These are phyloP conservation scores for Neurospora sp. DNA, from an alignment of 495 filamentous ascomycete genomes.

Conservation along the genomic window DNA sequence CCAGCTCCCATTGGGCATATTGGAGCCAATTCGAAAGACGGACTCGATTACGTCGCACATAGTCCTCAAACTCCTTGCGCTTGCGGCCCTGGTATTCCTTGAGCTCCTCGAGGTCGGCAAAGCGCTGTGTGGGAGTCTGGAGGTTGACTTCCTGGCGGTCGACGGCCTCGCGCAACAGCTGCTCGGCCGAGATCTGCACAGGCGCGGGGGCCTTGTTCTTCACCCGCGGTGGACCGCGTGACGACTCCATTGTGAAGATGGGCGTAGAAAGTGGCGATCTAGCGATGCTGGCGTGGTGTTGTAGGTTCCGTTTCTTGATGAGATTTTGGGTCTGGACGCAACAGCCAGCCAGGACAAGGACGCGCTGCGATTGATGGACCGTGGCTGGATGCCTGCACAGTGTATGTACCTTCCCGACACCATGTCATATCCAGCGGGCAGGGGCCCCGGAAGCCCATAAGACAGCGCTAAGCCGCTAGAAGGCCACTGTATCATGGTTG, in stretches of 20 bases:
- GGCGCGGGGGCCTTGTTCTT: conserved; percentile 92
- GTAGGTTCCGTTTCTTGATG: neutral
- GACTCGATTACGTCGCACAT: conserved; percentile 87
- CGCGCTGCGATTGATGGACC: neutral
- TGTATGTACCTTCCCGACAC: neutral
- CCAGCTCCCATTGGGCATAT: conserved; percentile 94
- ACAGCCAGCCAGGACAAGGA: neutral
- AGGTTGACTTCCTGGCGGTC: conserved; percentile 87
- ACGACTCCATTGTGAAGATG: conserved; percentile 65
- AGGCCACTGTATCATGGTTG: neutral
- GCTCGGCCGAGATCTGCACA: conserved; percentile 88
- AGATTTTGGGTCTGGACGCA: neutral
- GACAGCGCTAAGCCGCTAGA: neutral
- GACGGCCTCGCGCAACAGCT: conserved; percentile 94
- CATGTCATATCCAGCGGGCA: neutral
- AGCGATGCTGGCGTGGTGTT: neutral
- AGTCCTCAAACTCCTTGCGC: conserved; percentile 94
- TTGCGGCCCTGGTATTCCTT: conserved; percentile 96
- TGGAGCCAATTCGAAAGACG: conserved; percentile 99
- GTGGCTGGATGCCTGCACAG: neutral
- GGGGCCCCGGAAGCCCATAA: neutral
- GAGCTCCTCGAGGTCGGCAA: conserved; percentile 93
- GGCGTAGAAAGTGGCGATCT: neutral
- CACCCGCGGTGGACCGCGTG: conserved; percentile 89
- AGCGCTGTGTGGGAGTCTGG: conserved; percentile 86